phyloP scores from a whole-genome alignment of 2,329 filamentous ascomycete genomes.

The Plectosphaerella sp. region DNA sequence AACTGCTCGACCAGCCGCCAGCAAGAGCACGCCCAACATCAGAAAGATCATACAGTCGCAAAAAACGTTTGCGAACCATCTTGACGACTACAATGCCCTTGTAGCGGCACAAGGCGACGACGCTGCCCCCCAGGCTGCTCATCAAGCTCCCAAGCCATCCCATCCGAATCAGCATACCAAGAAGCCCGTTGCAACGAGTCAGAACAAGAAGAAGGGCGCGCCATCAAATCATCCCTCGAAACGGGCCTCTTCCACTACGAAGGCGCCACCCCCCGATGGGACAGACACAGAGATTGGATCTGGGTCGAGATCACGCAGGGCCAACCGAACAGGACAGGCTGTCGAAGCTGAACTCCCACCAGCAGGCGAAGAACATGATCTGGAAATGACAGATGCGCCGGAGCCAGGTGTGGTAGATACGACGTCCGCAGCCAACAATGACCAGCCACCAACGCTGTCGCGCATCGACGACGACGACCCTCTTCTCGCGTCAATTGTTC shows the following conservation, averaged over 20 bases:
- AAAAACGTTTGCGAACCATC: constrained; percentile 79
- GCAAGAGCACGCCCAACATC: constrained; percentile 64
- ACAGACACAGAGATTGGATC: neutral
- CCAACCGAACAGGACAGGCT: constrained; percentile 7
- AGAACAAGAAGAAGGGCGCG: neutral
- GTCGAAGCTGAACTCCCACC: neutral
- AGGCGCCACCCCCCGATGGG: neutral
- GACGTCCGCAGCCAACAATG: constrained; percentile 18
- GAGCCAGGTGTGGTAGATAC: neutral
- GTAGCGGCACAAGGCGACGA: constrained; percentile 36
- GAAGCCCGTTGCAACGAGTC: constrained; percentile 14
- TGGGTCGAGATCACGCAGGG: neutral
- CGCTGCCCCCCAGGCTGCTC: constrained; percentile 16
- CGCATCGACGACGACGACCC: constrained; percentile 51
- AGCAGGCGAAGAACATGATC: constrained; percentile 18
- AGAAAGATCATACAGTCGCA: constrained; percentile 75
- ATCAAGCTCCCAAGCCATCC: constrained; percentile 19
- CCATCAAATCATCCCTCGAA: constrained; percentile 9
- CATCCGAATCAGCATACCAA: constrained; percentile 17
- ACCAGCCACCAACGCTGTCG: constrained; percentile 23
- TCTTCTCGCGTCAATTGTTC: constrained; percentile 54
- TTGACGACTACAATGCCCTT: constrained; percentile 72
- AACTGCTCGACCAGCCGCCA: constrained; percentile 26
- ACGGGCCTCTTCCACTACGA: constrained; percentile 7
- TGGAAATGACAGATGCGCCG: constrained; percentile 29